Evolutionary conservation across 345 rosid genomes (phyloP), one percentile per base, ranked within the genome.

Genomic region (Brassica rapa): DNA sequence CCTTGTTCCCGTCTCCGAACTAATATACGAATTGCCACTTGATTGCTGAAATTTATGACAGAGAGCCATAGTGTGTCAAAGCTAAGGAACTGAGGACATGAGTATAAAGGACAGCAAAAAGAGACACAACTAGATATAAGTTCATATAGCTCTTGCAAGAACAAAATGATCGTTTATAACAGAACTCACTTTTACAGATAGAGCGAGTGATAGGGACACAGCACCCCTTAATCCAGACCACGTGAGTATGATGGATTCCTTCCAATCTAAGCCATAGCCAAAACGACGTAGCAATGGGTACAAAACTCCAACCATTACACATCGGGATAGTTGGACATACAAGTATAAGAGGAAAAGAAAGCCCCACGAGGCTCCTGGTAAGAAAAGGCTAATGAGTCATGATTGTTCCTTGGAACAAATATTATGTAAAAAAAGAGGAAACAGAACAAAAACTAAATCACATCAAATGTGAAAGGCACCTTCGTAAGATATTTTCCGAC

Each of bases 181-280:
- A 72, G 68, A 75, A 87, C 93, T 89, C 85, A 86, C 99, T 93
- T 93, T 91, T 29, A 91, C 93, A 24, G 93, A 91, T 63, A 95
- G 82, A 72, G 98, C 88, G 61, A 95, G 98, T 68, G 99, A 80
- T 33, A 95, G 77, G 3, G 99, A 93, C 83, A 95, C 97, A 79
- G 91, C 99, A 73, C 99, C 99, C 14, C 97, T 87, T 75, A 95
- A 84, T 32, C 98, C 98, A 69, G 99, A 87, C 99, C 99, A 95
- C 49, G 77, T 79, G 80, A 95, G 91, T 71, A 95, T 87, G 53
- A 73, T 75, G 55, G 94, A 91, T 89, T 95, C 99, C 82, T 90
- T 92, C 97, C 90, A 91, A 65, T 93, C 90, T 85, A 95, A 86
- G 33, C 98, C 99, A 75, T 93, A 95, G 76, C 99, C 99, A 66